Base-by-base conservation (phyloP, 441 rosid species). In the Hura crepitans region DNA sequence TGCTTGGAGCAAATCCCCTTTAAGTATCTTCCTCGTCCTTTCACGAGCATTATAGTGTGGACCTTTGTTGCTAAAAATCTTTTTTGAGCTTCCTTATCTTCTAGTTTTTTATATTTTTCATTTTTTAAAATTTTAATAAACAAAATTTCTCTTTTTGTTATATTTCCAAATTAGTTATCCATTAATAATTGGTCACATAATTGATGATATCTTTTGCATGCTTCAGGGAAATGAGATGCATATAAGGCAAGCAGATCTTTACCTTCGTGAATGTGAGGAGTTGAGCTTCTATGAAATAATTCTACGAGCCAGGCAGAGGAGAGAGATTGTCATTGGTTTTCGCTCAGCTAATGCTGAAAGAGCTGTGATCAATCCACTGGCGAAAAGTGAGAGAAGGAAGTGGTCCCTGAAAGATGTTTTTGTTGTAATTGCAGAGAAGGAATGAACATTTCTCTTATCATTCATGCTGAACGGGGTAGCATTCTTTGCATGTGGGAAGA, bases 151-250 rank as follows among this genome's bases (percentile, higher is more conserved):
- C 46, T 35, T 25, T 22, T 12, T 22, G 37, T 10, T 31, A 49
- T 31, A 7, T 28, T 60, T 61, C 37, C 13, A 31, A 51, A 55
- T 42, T 11, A 50, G 17, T 20, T n/a, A 47, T 50, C 27, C 30
- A 27, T 9, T 13, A 47, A 56, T 55, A 22, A 55, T 23, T 39
- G 9, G 7, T 49, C 50, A 47, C 15, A 28, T 71, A 17, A 31
- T 61, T 13, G 22, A 57, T 42, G 55, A 49, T 13, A 28, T 46
- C 55, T 72, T 39, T 53, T 62, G 35, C 17, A 20, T 42, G 60
- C 61, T 56, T 55, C 74, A 89, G 94, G 94, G 94, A 74, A 89
- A 85, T 75, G 94, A 86, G 79, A 42, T 87, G 84, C 91, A 89
- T 10, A 89, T 86, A 72, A 71, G 89, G 75, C 85, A 75, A 43